Conservation (phyloP, 78 protist species). For the Polysphondylium violaceum region DNA sequence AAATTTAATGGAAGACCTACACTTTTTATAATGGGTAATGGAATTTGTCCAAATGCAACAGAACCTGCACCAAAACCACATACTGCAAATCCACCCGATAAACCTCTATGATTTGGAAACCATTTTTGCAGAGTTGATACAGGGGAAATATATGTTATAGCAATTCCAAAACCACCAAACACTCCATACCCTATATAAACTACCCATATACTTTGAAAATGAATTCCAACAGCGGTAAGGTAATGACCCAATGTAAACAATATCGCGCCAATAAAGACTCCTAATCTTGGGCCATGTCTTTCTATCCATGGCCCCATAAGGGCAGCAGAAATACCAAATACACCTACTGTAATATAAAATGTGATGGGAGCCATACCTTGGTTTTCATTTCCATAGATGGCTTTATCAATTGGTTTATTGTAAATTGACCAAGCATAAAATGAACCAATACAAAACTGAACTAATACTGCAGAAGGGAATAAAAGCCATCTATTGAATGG, state of each 20-base stretch:
- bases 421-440: slow-evolving; percentile 49
- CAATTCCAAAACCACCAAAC: slow-evolving; percentile 79
- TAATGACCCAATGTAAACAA: slow-evolving; percentile 58
- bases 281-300: slow-evolving; percentile 46
- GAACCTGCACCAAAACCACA: slow-evolving; percentile 91
- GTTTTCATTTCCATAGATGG: slow-evolving; percentile 11
- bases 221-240: slow-evolving; percentile 68
- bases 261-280: slow-evolving; percentile 19
- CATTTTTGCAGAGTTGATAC: slow-evolving; percentile 84
- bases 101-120: slow-evolving; percentile 82
- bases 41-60: slow-evolving; percentile 39
- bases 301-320: slow-evolving; percentile 62
- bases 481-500: slow-evolving; percentile 50
- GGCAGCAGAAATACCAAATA: slow-evolving; percentile 62
- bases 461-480: slow-evolving; percentile 13
- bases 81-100: slow-evolving; percentile 85
- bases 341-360: slow-evolving; percentile 14
- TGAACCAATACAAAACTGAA: slow-evolving; percentile 40
- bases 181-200: slow-evolving; percentile 84
- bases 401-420: slow-evolving; percentile 26
- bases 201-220: slow-evolving; percentile 30
- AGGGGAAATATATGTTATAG: slow-evolving; percentile 79
- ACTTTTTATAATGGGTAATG: slow-evolving; percentile 20
- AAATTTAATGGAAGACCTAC: slow-evolving; percentile 73
- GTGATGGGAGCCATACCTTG: slow-evolving; percentile 23